Conservation (phyloP, 2,329 filamentous ascomycete genomes). For the Chaetomium globosum region DNA sequence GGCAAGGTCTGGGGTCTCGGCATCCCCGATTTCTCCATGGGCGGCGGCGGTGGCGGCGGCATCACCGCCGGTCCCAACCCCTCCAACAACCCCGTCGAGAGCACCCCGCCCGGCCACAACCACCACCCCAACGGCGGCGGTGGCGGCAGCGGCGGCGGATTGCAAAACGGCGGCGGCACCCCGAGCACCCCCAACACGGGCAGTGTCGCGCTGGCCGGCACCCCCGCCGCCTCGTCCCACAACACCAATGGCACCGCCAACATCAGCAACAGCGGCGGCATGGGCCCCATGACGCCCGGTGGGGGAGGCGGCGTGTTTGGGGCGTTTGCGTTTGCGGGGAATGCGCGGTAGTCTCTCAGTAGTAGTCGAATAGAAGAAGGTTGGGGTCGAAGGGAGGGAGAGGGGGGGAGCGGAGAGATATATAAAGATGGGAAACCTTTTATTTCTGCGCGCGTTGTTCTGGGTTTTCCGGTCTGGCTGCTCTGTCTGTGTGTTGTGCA, state of each 20-base stretch:
- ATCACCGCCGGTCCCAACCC: slow-evolving; percentile 30
- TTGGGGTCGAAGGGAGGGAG: not conserved
- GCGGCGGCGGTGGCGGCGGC: slow-evolving; percentile 31
- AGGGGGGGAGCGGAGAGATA: not conserved
- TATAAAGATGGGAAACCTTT: not conserved
- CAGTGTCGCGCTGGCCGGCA: slow-evolving; percentile 54
- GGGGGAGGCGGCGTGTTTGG: slow-evolving; percentile 76
- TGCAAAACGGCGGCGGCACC: slow-evolving; percentile 40
- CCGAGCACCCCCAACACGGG: slow-evolving; percentile 67
- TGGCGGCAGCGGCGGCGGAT: slow-evolving; percentile 7
- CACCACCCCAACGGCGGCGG: slow-evolving; percentile 34
- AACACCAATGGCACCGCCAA: slow-evolving; percentile 54
- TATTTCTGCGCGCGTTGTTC: not conserved
- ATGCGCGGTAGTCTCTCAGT: slow-evolving; percentile 17
- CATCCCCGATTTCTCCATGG: slow-evolving; percentile 62
- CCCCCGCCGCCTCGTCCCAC: slow-evolving; percentile 60
- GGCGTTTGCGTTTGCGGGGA: slow-evolving; percentile 60
- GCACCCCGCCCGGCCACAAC: slow-evolving; percentile 39
- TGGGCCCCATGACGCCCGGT: slow-evolving; percentile 77
- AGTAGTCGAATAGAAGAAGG: not conserved
- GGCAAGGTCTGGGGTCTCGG: slow-evolving; percentile 94
- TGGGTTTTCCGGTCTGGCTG: not conserved
- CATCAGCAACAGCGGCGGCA: slow-evolving; percentile 35
- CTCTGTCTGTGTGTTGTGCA: not conserved
- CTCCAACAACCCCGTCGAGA: slow-evolving; percentile 34